A percentile compares a stretch with the other conserved stretches of the same genome.
phyloP scores from a whole-genome alignment of 179 eudicot genomes.

The Patellifolia procumbens region DNA sequence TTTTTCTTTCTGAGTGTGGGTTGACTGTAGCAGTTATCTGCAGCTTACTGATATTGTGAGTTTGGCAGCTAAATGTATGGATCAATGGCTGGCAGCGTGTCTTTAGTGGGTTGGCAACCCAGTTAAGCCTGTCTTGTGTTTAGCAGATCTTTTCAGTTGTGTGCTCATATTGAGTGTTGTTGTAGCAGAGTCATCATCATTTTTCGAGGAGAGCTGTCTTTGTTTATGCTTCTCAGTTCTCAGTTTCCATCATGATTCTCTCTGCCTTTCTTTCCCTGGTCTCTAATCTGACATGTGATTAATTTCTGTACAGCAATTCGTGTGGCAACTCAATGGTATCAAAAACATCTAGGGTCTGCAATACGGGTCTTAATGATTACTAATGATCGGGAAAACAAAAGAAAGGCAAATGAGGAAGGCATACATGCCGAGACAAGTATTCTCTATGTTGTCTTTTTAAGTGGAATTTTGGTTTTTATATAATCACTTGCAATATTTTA shows the following conservation, averaged over 20 bases:
- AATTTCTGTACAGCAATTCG: conserved; percentile 71
- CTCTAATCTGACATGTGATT: conserved; percentile 24
- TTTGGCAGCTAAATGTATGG: background rate
- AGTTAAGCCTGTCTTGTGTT: background rate
- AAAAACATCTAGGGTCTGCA: conserved; percentile 70
- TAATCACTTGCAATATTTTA: background rate
- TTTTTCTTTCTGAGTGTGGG: background rate
- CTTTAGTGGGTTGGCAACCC: background rate
- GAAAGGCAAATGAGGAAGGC: conserved; percentile 89
- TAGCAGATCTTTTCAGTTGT: background rate
- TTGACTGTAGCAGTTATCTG: background rate
- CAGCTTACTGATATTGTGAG: background rate
- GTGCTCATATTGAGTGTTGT: background rate
- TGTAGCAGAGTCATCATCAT: conserved; percentile 5
- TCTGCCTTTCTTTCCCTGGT: conserved; percentile 1
- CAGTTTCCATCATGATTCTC: background rate
- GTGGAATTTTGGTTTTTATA: background rate
- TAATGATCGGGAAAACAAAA: conserved; percentile 86
- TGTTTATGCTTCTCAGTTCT: background rate
- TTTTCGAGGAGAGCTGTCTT: background rate
- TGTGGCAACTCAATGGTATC: conserved; percentile 94
- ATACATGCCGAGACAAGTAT: conserved; percentile 88
- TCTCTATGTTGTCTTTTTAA: background rate
- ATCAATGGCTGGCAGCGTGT: background rate
- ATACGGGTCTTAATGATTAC: conserved; percentile 71